Conservation (phyloP, 2,329 filamentous ascomycete species). For the Neonectria magnoliae region DNA sequence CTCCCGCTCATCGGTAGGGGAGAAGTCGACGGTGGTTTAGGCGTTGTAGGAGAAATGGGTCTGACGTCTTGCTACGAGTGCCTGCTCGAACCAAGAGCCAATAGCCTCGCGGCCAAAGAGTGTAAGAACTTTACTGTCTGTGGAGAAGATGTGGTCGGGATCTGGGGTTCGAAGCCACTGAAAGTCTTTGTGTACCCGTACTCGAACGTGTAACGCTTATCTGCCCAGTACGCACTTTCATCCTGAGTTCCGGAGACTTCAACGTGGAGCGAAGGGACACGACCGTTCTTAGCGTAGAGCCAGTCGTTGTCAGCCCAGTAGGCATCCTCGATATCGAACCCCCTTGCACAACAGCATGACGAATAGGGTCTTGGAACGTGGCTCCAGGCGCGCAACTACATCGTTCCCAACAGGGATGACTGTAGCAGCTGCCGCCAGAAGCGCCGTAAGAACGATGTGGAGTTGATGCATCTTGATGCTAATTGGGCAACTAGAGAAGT, state of each 20-base stretch:
- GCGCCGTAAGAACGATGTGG: no score
- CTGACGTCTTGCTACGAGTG: constrained; percentile 64
- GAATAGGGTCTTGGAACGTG: no score
- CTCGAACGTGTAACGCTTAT: constrained; percentile 59
- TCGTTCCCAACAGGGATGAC: no score
- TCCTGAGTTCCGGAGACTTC: constrained; percentile 60
- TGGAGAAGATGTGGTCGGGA: constrained; percentile 61
- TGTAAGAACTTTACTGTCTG: constrained; percentile 52
- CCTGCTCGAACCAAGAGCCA: constrained; percentile 69
- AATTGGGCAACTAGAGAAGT: no score
- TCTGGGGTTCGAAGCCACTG: constrained; percentile 68
- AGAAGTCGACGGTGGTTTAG: constrained; percentile 64
- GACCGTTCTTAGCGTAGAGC: constrained; percentile 69
- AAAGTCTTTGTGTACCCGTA: constrained; percentile 60
- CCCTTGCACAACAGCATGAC: constrained; percentile 17
- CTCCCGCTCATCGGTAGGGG: constrained; percentile 65
- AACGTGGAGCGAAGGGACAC: constrained; percentile 63
- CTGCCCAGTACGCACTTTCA: constrained; percentile 60
- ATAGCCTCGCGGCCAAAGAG: constrained; percentile 62
- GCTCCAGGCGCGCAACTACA: no score
- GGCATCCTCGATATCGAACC: constrained; percentile 21
- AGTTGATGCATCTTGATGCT: no score
- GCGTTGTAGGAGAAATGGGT: constrained; percentile 71
- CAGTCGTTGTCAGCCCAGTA: constrained; percentile 69
- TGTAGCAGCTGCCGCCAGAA: no score